Base-by-base conservation (phyloP, 2,329 filamentous ascomycete species). In the Rhexocercosporidium sp. region DNA sequence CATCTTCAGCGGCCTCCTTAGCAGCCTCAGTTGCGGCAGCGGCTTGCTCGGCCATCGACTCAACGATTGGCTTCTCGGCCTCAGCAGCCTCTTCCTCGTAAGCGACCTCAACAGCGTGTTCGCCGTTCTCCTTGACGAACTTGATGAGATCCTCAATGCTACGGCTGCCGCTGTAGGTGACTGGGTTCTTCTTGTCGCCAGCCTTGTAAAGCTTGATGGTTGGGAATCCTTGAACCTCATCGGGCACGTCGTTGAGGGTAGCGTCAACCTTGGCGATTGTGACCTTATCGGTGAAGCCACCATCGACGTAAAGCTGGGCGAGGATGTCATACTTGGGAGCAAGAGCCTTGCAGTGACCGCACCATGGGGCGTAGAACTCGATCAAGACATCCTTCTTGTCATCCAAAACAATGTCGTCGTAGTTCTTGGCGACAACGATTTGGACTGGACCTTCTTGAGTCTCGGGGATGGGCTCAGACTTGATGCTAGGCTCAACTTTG, bases 291-390 rank as follows among this genome's bases (percentile, higher is more conserved):
- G 92, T 92, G 82, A 90, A 91, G 75, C 92, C 90, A 88, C 88
- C 75, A 82, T 86, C 81, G 88, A 88, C 85, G 83, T 93, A 97
- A 67, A 89, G 85, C 68, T 85, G 81, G 65, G 88, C 96, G 67
- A 99, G 92, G 81, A 97, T 93, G 71, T 99, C 96, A 82, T 97
- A 99, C 81, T 97, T 91, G 77, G 96, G 96, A 66, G 96, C 95
- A 70, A 99, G 91, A 81, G 89, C 94, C 89, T 98, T 98, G 93
- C 96, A 99, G 89, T 99, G 96, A 75, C 96, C 96, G 81, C 96
- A 99, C 96, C 96, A 99, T 72, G 96, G 96, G 68, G 96, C 96
- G 84, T 99, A 99, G 85, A 97, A 98, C 86, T 99, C 96, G 72
- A 99, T 83, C 73, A 99, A 88, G 67, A 99, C 96, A 81, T 99